Percentiles rank a stretch among this genome's conserved stretches.
These are phyloP conservation scores for Xylaria cubensis DNA, from an alignment of 495 filamentous ascomycete species.

Conservation along the genomic window DNA sequence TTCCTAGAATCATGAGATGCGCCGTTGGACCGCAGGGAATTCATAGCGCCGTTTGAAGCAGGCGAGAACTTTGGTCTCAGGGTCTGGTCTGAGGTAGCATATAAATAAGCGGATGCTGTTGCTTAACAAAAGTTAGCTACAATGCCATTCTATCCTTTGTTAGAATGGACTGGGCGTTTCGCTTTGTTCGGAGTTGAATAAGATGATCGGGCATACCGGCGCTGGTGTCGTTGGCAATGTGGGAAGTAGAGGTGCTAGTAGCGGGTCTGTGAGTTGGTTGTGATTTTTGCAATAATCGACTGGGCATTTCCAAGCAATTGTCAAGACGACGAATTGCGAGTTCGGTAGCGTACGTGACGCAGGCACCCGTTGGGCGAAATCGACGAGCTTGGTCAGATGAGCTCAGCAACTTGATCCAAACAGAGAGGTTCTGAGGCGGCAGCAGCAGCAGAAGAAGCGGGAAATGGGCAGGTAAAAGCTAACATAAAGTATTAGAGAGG, in stretches of 20 bases:
- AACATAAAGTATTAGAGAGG: conserved; percentile 7
- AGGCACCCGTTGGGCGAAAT: not conserved
- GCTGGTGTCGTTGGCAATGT: not conserved
- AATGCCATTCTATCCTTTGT: conserved; percentile 9
- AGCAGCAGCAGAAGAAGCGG: conserved; percentile 6
- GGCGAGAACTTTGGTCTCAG: conserved; percentile 39
- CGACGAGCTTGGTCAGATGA: not conserved
- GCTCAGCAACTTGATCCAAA: not conserved
- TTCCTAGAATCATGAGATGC: conserved; percentile 29
- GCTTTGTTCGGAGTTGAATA: conserved; percentile 9
- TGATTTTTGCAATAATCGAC: conserved; percentile 22
- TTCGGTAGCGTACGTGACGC: not conserved
- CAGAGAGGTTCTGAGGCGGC: not conserved
- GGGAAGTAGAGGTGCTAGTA: not conserved
- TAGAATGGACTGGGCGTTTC: not conserved
- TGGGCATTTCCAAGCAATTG: conserved; percentile 20
- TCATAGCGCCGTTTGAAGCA: conserved; percentile 45
- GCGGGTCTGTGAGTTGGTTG: conserved; percentile 1
- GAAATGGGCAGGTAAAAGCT: conserved; percentile 7
- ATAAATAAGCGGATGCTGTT: conserved; percentile 30
- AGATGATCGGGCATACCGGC: conserved; percentile 18
- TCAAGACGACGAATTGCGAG: not conserved
- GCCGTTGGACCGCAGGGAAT: conserved; percentile 44
- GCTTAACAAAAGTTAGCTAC: conserved; percentile 19
- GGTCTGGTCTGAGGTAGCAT: conserved; percentile 32